Base-by-base conservation (phyloP, 345 rosid species). In the Citrus cavaleriei region DNA sequence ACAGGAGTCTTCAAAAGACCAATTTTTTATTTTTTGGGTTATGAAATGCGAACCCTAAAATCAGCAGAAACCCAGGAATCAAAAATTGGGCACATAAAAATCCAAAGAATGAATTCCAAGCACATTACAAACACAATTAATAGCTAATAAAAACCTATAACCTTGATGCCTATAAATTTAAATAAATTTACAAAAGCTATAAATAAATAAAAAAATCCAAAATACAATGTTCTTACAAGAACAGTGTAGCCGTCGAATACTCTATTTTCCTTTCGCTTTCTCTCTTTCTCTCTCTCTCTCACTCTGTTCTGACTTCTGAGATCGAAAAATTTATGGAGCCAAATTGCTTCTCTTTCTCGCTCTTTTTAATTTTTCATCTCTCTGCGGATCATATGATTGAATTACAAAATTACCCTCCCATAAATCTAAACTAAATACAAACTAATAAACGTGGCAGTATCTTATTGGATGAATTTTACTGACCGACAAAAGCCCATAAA, bases 261-360 rank as follows among this genome's bases (percentile, higher is more conserved):
- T 8, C 4, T 24, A 32, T 25, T 65, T 55, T 8, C 24, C 7
- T 40, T 58, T 9, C 8, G 34, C 54, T 12, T 37, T 13, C 19
- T 60, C 25, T 64, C 51, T 54, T 2, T 24, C 38, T 32, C 10
- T 30, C 34, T 30, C 34, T 7, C 40, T 34, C 72, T 63, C 35
- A 3, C 40, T 30, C 72, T 51, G 7, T 54, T 35, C 34, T 25
- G 54, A 64, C 77, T 54, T 35, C 34, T 25, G 63, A 64, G 81
- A 78, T 72, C 81, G 81, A 61, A 54, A 54, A 18, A 1, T 54
- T 49, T 51, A 63, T 72, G 81, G 77, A 70, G 69, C 24, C 70
- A 65, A 76, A 30, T 32, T 32, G 7, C 14, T 54, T 66, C 35
- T 4, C 27, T 74, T 42, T 49, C 70, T 62, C 60, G 69, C 77